Evolutionary conservation across 305 asterid species (phyloP).

Genomic region (Ajuga reptans): DNA sequence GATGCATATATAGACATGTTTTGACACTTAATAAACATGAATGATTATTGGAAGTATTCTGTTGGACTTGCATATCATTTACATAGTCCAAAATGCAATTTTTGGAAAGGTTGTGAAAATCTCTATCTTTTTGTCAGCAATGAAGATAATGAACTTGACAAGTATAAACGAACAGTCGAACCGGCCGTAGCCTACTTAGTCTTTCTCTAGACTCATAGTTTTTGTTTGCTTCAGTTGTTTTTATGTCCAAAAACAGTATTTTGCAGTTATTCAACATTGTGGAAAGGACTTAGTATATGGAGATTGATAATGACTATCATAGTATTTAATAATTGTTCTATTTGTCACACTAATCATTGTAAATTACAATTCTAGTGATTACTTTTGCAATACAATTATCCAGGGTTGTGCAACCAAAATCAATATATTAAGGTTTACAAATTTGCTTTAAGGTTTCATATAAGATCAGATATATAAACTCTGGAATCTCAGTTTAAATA

Average conservation of each 20-base stretch:
- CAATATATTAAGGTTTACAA: too few species aligned
- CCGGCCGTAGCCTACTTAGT: slow-evolving; percentile 2
- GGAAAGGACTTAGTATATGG: too few species aligned
- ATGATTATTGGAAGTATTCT: not conserved
- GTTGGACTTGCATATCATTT: not conserved
- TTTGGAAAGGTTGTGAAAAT: not conserved
- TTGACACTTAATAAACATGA: not conserved
- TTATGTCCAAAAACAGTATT: not conserved
- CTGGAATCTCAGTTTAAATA: too few species aligned
- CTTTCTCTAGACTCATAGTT: not conserved
- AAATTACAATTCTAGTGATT: too few species aligned
- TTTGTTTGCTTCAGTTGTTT: slow-evolving; percentile 13
- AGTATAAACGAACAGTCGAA: not conserved
- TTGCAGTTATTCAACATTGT: too few species aligned
- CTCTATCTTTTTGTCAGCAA: not conserved
- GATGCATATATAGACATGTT: not conserved
- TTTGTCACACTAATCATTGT: too few species aligned
- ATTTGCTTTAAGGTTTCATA: too few species aligned
- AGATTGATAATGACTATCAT: too few species aligned
- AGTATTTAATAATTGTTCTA: too few species aligned
- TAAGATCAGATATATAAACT: too few species aligned
- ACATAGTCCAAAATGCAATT: not conserved
- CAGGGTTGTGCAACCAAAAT: too few species aligned
- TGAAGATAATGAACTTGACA: not conserved
- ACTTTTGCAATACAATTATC: too few species aligned